phyloP scores from a whole-genome alignment of 768 basidiomycete genomes.

The Leucosporidium yakuticum region DNA sequence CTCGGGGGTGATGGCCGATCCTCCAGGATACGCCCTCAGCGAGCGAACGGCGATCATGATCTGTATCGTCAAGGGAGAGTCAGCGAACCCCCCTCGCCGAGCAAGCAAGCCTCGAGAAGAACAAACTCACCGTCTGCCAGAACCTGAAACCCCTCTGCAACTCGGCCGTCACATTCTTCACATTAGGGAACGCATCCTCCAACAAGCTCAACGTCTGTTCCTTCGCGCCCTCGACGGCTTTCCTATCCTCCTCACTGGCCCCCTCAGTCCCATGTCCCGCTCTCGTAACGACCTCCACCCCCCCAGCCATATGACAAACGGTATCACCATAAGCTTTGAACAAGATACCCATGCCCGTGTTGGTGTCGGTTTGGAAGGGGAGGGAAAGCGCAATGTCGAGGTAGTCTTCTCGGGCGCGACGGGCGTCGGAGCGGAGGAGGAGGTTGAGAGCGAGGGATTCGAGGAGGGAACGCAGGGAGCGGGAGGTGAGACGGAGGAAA shows the following conservation, averaged over 20 bases:
- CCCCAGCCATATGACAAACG: slow-evolving; percentile 30
- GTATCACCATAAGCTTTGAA: slow-evolving; percentile 62
- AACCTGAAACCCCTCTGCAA: slow-evolving; percentile 95
- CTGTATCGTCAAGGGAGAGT: slow-evolving; percentile 45
- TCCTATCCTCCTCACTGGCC: slow-evolving; percentile 58
- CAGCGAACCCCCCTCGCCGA: slow-evolving; percentile 14
- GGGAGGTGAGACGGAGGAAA: slow-evolving; percentile 84
- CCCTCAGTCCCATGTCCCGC: slow-evolving; percentile 51
- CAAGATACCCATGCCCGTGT: slow-evolving; percentile 95
- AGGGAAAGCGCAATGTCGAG: slow-evolving; percentile 86
- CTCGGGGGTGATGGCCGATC: slow-evolving; percentile 72
- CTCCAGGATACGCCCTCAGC: slow-evolving; percentile 57
- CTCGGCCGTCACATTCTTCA: slow-evolving; percentile 78
- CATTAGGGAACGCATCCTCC: slow-evolving; percentile 86
- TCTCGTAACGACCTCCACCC: slow-evolving; percentile 20
- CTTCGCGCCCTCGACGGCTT: slow-evolving; percentile 70
- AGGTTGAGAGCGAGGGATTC: slow-evolving; percentile 90
- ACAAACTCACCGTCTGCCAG: slow-evolving; percentile 84
- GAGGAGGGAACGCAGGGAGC: slow-evolving; percentile 78
- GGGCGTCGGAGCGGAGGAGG: slow-evolving; percentile 81
- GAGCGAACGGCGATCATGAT: slow-evolving; percentile 83
- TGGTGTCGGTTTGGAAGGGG: slow-evolving; percentile 92
- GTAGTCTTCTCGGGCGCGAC: slow-evolving; percentile 78
- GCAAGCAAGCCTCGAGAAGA: slow-evolving; percentile 8
- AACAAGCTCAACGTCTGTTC: slow-evolving; percentile 80